phyloP scores from a whole-genome alignment of 2,329 filamentous ascomycete species.

The Lasiodiplodia sp. region DNA sequence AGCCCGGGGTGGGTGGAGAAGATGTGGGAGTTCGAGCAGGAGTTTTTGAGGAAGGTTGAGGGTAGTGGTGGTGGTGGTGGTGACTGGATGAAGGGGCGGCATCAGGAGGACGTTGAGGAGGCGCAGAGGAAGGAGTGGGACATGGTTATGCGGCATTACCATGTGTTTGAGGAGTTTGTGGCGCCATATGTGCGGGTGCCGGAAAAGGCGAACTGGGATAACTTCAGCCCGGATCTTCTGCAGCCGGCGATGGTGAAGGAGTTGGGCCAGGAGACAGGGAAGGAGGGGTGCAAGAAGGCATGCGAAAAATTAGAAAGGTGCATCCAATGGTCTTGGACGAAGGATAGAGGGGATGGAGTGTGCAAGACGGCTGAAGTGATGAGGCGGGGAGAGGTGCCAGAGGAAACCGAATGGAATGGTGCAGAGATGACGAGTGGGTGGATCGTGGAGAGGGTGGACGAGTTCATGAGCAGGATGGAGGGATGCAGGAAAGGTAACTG shows the following conservation, averaged over 20 bases:
- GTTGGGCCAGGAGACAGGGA: constrained; percentile 33
- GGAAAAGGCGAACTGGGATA: constrained; percentile 40
- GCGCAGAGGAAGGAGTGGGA: neutral
- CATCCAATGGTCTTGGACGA: constrained; percentile 45
- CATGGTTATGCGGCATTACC: constrained; percentile 36
- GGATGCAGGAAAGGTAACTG: constrained; percentile 41
- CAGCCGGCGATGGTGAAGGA: constrained; percentile 34
- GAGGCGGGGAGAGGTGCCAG: constrained; percentile 38
- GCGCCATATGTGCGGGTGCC: constrained; percentile 39
- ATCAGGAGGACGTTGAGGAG: no score
- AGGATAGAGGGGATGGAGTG: constrained; percentile 33
- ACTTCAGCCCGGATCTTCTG: constrained; percentile 38
- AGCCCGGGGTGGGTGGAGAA: constrained; percentile 45
- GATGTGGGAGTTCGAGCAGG: constrained; percentile 49
- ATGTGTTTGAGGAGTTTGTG: constrained; percentile 46
- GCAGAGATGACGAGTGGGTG: constrained; percentile 41
- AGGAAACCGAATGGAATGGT: constrained; percentile 29
- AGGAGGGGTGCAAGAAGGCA: constrained; percentile 36
- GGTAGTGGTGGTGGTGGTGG: neutral
- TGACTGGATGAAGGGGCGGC: neutral
- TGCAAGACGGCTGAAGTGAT: constrained; percentile 42
- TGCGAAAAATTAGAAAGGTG: constrained; percentile 44
- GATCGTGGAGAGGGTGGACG: constrained; percentile 46
- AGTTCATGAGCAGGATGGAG: constrained; percentile 39
- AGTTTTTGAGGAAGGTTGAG: neutral